A percentile compares a stretch with the other conserved stretches of the same genome.
Evolutionary conservation across 176 grass and related monocot genomes (phyloP).

Genomic region (Hyparrhenia diplandra): DNA sequence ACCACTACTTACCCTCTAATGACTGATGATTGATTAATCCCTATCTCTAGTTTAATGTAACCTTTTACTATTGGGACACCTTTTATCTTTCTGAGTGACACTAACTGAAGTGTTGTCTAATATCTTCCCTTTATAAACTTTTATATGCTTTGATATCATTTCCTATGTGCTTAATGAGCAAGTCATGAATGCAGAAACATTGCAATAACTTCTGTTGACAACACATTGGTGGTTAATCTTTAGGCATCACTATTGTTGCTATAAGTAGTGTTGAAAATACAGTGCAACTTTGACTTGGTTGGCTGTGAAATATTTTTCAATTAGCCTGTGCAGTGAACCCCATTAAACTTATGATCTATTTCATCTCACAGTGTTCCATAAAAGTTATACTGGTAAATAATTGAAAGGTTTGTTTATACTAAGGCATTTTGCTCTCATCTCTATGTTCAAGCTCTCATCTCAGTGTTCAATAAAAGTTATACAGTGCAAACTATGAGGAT

Average conservation of each 20-base stretch:
- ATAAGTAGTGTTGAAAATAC: not conserved
- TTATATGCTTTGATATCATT: not conserved
- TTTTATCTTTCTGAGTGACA: not conserved
- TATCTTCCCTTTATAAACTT: not conserved
- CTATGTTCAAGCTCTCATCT: too few relatives aligned
- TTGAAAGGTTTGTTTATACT: not conserved
- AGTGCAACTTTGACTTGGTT: not conserved
- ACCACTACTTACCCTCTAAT: not conserved
- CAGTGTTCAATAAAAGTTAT: too few relatives aligned
- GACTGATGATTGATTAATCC: not conserved
- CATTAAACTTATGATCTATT: not conserved
- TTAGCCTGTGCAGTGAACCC: not conserved
- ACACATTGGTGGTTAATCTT: not conserved
- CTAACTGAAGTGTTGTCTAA: not conserved
- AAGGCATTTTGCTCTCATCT: not conserved
- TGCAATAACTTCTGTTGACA: not conserved
- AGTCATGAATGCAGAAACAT: not conserved
- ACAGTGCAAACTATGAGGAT: too few relatives aligned
- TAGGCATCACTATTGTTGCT: not conserved
- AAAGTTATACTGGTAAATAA: not conserved
- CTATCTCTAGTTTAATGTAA: not conserved
- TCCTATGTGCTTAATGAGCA: constrained; percentile 1
- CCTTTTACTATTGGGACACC: not conserved
- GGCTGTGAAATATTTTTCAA: not conserved
- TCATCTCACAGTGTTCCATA: not conserved